Conservation (phyloP, 345 rosid genomes). For the Rhodamnia rubescens region DNA sequence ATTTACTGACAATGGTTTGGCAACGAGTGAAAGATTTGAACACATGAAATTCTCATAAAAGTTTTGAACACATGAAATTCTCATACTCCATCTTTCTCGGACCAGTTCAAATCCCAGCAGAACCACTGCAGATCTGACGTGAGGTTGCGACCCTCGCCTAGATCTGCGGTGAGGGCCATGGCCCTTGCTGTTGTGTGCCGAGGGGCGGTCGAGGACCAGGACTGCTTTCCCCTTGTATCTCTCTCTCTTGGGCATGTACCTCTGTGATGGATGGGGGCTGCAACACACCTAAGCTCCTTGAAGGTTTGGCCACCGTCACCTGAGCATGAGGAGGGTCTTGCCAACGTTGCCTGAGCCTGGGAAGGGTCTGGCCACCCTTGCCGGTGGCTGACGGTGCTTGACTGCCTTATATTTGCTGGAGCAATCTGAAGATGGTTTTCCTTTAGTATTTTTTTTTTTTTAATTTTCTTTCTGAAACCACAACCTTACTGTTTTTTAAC, state of each 20-base stretch:
- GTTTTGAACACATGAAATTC: neutral
- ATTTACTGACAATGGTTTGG: neutral
- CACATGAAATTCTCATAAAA: neutral
- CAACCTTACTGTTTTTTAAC: neutral
- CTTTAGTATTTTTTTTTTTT: neutral
- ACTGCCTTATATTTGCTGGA: neutral
- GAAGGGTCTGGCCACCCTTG: neutral
- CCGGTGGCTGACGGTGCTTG: accelerated
- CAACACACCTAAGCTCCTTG: neutral
- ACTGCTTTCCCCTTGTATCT: neutral
- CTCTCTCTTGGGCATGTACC: neutral
- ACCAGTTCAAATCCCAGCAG: neutral
- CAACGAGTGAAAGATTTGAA: neutral
- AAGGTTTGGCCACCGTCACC: neutral
- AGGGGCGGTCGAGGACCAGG: neutral
- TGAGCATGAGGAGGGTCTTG: neutral
- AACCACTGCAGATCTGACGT: neutral
- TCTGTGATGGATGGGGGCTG: neutral
- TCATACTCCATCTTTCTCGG: accelerated
- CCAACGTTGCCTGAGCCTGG: neutral
- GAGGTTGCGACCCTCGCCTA: neutral
- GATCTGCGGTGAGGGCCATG: neutral
- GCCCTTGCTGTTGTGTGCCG: neutral
- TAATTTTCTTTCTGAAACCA: neutral
- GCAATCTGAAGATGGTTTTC: neutral